Evolutionary conservation across 768 basidiomycete species (phyloP), one percentile per base, ranked within the genome.

Genomic region (Hortiboletus flavorubellus): DNA sequence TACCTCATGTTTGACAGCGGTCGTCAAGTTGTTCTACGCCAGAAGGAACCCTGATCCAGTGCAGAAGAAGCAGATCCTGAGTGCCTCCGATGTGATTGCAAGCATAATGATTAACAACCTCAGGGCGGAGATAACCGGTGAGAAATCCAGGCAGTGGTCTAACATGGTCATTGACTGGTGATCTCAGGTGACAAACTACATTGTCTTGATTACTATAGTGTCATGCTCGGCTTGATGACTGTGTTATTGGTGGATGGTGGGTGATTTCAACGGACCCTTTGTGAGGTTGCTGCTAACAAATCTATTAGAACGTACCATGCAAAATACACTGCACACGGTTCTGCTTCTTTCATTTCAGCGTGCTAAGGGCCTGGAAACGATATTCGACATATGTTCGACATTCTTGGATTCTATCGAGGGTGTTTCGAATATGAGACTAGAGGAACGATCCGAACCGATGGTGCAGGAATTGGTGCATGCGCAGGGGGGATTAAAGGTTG

Each of bases 1-100:
- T 26, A 71, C 38, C 9, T 51, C 33, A 31, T 33, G 8, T 46
- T 43, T 15, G 14, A 45, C 51, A 94, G 92, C 93, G 14, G 83
- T 92, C 64, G 86, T 92, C 56, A 92, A 93, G 72, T 79, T 95
- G 70, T 89, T 95, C 71, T 85, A 91, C 65, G 84, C 84, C 12
- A 79, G 91, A 55, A 83, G 93, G 18, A 91, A 84, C 64, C 81
- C 84, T 10, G 93, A 96, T 63, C 56, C 79, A 4, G 63, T 77
- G 15, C 93, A 95, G 67, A 88, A 82, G 70, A 86, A 87, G 65
- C 89, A 91, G 64, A 89, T 94, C 14, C 65, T 76, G 16, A 81
- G 83, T 21, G 83, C 91, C 2, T 87, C 92, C 0, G 73, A 78
- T 46, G 72, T 83, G 16, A 70, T 99, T 31, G 89, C 94, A 1